Evolutionary conservation across 2,329 filamentous ascomycete species (phyloP).

Genomic region (Fusarium citri): DNA sequence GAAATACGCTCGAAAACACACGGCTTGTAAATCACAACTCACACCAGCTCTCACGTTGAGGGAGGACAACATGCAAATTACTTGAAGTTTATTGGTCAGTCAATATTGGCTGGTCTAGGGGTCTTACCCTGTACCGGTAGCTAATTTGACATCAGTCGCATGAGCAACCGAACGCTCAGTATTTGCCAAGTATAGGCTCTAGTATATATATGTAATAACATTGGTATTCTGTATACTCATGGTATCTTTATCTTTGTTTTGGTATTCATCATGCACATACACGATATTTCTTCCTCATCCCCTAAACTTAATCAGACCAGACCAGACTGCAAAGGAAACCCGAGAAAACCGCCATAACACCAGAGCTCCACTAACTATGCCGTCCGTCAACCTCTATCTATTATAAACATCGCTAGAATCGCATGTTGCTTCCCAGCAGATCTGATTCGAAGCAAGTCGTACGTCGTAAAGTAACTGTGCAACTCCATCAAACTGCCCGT

Average conservation of each 20-base stretch:
- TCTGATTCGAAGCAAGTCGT: conserved; percentile 14
- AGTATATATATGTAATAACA: background rate
- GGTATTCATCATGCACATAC: conserved; percentile 14
- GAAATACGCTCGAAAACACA: conserved; percentile 1
- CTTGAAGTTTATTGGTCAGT: conserved; percentile 28
- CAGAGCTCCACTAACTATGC: conserved; percentile 34
- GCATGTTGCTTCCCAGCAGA: conserved; percentile 6
- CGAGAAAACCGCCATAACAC: conserved; percentile 31
- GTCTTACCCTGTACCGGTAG: conserved; percentile 12
- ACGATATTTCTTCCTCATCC: background rate
- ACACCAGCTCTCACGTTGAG: background rate
- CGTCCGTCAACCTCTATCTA: conserved; percentile 26
- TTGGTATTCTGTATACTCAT: background rate
- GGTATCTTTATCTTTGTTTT: conserved; percentile 3
- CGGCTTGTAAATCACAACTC: background rate
- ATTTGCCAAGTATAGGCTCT: background rate
- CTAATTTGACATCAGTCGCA: background rate
- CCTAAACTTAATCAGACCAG: background rate
- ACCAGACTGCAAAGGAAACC: conserved; percentile 18
- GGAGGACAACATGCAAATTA: conserved; percentile 33
- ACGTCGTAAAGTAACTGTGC: conserved; percentile 30
- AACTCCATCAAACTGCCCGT: background rate
- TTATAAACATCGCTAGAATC: conserved; percentile 27
- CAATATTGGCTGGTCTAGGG: background rate
- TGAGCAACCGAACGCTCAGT: background rate